A percentile compares a stretch with the other conserved stretches of the same genome.
phyloP scores from a whole-genome alignment of 768 basidiomycete genomes.

The Lepiota venenata region DNA sequence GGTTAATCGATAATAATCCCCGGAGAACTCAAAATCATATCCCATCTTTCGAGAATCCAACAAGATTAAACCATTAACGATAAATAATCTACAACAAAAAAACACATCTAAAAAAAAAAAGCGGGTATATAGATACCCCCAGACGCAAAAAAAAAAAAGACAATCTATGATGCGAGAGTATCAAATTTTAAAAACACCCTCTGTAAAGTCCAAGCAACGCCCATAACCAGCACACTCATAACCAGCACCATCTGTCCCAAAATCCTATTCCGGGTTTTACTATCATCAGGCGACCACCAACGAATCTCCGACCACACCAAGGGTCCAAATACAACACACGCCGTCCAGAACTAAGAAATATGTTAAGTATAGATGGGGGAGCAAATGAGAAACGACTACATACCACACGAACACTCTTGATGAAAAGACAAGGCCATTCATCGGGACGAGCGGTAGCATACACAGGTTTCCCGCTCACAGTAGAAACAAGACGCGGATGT shows the following conservation, averaged over 20 bases:
- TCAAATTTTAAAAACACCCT: not conserved
- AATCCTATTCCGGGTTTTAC: slow-evolving; percentile 12
- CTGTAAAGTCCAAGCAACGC: slow-evolving; percentile 1
- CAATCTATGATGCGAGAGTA: no score
- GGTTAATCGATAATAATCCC: no score
- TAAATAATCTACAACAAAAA: no score
- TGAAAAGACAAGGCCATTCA: slow-evolving; percentile 65
- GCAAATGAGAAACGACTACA: slow-evolving; percentile 25
- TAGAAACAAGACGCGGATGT: slow-evolving; percentile 29
- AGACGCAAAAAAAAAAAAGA: no score
- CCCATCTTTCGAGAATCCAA: no score
- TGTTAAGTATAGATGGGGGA: not conserved
- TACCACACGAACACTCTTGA: slow-evolving; percentile 69
- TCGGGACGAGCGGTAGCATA: slow-evolving; percentile 41
- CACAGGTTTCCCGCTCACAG: slow-evolving; percentile 31
- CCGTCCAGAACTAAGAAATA: slow-evolving; percentile 79
- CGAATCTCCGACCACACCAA: slow-evolving; percentile 85
- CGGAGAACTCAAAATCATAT: no score
- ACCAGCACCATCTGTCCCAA: not conserved
- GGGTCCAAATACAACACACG: slow-evolving; percentile 85
- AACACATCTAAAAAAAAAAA: no score
- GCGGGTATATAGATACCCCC: no score
- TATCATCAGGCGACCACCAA: slow-evolving; percentile 53
- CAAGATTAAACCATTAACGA: no score
- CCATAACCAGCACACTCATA: not conserved